phyloP scores from a whole-genome alignment of 1,284 basidiomycete species.

The Ceratobasidium sp. region DNA sequence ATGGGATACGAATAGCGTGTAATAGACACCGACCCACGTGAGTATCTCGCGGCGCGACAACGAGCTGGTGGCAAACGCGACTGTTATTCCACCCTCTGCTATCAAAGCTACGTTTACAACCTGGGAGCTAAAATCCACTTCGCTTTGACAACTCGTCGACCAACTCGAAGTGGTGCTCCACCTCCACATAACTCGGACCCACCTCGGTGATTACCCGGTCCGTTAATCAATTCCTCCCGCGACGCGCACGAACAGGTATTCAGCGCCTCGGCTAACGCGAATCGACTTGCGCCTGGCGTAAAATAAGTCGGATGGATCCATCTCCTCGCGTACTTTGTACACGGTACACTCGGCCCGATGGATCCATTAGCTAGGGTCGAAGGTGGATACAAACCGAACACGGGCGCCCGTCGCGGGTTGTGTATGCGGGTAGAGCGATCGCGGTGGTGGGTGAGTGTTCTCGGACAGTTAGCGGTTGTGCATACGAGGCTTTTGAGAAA shows the following conservation, averaged over 20 bases:
- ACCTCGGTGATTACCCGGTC: slow-evolving; percentile 73
- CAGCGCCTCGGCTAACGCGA: slow-evolving; percentile 79
- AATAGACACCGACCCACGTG: slow-evolving; percentile 83
- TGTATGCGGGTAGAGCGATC: slow-evolving; percentile 89
- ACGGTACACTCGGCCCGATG: slow-evolving; percentile 73
- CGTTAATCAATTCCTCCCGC: slow-evolving; percentile 80
- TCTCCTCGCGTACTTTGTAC: slow-evolving; percentile 81
- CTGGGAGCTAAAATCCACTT: slow-evolving; percentile 72
- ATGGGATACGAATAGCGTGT: slow-evolving; percentile 86
- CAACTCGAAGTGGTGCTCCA: no score
- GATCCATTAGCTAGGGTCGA: slow-evolving; percentile 69
- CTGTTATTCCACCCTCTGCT: slow-evolving; percentile 86
- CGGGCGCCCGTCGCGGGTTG: slow-evolving; percentile 76
- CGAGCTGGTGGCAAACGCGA: slow-evolving; percentile 76
- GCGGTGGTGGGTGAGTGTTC: slow-evolving; percentile 88
- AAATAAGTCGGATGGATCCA: slow-evolving; percentile 85
- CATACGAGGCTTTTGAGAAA: slow-evolving; percentile 75
- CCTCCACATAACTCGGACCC: slow-evolving; percentile 53
- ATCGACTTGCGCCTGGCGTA: slow-evolving; percentile 75
- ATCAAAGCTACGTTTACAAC: no score
- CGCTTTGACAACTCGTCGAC: no score
- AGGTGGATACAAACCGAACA: slow-evolving; percentile 64
- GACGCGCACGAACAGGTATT: slow-evolving; percentile 80
- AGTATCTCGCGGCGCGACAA: slow-evolving; percentile 79
- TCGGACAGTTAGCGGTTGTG: slow-evolving; percentile 71